Base-by-base conservation (phyloP, 2,329 filamentous ascomycete species). In the Fusarium bactridioides region DNA sequence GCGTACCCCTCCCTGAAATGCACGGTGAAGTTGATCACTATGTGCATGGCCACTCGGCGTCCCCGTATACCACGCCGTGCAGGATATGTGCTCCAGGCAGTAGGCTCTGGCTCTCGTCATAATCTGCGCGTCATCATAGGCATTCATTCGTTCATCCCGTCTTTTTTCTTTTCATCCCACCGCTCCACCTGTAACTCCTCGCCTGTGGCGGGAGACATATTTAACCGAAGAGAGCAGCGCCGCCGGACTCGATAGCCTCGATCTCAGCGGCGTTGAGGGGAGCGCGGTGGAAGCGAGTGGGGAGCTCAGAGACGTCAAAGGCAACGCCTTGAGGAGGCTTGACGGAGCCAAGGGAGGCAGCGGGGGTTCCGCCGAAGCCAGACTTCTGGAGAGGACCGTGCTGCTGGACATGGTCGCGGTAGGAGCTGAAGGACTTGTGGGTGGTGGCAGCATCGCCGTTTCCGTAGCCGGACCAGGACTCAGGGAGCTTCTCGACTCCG, bases 211-310 rank as follows among this genome's bases (percentile, higher is more conserved):
- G 64, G 60, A 70, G 61, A 41, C 33, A 67, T 31, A 64, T 73
- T 78, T 81, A 89, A 70, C 84, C 84, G 72, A 87, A 82, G 63
- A 86, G 80, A 40, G 87, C 83, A 38, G 95, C 96, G 64, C 96
- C 96, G 61, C 95, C 96, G 62, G 94, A 96, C 89, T 98, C 94
- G 79, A 99, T 89, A 27, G 94, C 95, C 82, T 98, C 96, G 68
- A 99, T 99, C 88, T 99, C 96, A 47, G 91, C 91, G 76, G 91
- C 83, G 41, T 89, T 91, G 84, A 95, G 93, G 18, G 90, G 88
- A 54, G 89, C 85, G 73, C 94, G 89, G 79, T 91, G 90, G 89
- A 98, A 99, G 77, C 95, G 90, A 71, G 86, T 81, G 23, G 96
- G 95, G 29, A 99, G 90, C 84, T 99, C 93, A 76, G 90, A 93